Conservation (phyloP, 306 rosid genomes). For the Castanea crenata region DNA sequence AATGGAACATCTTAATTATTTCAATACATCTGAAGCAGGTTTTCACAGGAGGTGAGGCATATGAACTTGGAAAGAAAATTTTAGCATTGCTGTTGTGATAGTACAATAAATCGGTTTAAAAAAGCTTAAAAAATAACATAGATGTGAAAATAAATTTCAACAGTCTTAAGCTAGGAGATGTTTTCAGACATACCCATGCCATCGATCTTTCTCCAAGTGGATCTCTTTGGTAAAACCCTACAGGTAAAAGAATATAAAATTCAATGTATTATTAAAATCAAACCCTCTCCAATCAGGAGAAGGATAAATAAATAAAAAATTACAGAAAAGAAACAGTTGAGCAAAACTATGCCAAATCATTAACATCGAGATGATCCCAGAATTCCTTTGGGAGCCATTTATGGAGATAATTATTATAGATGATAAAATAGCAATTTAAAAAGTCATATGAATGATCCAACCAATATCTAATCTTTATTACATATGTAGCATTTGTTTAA, state of each 20-base stretch:
- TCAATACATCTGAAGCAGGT: neutral
- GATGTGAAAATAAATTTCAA: constrained; percentile 5
- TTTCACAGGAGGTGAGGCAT: neutral
- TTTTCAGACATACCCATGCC: constrained; percentile 86
- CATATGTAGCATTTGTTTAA: neutral
- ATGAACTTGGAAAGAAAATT: too few species aligned
- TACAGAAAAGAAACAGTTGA: neutral
- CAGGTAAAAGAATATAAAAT: constrained; percentile 20
- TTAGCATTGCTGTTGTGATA: too few species aligned
- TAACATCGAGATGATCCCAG: neutral
- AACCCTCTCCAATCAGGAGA: neutral
- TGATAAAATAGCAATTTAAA: neutral
- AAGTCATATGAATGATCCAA: neutral
- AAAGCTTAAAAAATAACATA: neutral
- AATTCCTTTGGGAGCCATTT: neutral
- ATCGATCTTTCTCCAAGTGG: constrained; percentile 88
- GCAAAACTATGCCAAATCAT: neutral
- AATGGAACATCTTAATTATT: neutral
- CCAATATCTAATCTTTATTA: neutral
- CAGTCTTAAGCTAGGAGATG: constrained; percentile 18
- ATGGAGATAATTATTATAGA: neutral
- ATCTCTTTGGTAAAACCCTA: constrained; percentile 99
- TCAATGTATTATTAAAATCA: constrained; percentile 19
- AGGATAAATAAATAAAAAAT: neutral
- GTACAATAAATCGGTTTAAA: neutral